Evolutionary conservation across 805 yeast species (phyloP).

Genomic region (Barnettozyma californica): DNA sequence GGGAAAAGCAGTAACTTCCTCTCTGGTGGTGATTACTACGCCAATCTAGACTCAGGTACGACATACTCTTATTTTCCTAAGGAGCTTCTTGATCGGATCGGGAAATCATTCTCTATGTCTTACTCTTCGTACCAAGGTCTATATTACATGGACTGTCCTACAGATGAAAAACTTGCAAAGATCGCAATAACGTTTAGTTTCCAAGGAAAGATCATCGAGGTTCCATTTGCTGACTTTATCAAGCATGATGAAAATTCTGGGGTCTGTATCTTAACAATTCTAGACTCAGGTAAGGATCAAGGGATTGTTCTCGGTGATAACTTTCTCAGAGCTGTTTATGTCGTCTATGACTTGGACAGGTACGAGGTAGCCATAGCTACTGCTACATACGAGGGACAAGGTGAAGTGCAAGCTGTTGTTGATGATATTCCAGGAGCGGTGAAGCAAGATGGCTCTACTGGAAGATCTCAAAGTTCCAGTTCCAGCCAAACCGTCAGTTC

Average conservation of each 20-base stretch:
- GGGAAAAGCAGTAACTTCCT: conserved; percentile 1
- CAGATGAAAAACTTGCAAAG: conserved; percentile 11
- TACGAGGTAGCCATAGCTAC: conserved; percentile 42
- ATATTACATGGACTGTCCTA: conserved; percentile 42
- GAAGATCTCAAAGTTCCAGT: not conserved
- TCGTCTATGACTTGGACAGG: conserved; percentile 49
- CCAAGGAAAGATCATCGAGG: conserved; percentile 48
- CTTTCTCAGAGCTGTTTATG: conserved; percentile 46
- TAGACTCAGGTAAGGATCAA: conserved; percentile 43
- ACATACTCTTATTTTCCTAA: conserved; percentile 41
- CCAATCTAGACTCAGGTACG: conserved; percentile 42
- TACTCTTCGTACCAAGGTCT: conserved; percentile 38
- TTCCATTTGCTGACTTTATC: conserved; percentile 38
- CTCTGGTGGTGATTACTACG: conserved; percentile 15
- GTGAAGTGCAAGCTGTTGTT: conserved; percentile 41
- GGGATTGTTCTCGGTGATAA: conserved; percentile 46
- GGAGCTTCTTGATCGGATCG: conserved; percentile 30
- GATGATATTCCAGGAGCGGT: conserved; percentile 45
- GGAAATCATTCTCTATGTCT: conserved; percentile 35
- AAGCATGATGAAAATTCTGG: conserved; percentile 19
- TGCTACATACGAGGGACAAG: conserved; percentile 31
- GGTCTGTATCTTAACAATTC: conserved; percentile 43
- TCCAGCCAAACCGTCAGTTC: not conserved
- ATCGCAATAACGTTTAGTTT: conserved; percentile 32
- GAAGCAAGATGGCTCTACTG: not conserved